Base-by-base conservation (phyloP, 2,329 filamentous ascomycete species). In the Exutisphaerella laricina region DNA sequence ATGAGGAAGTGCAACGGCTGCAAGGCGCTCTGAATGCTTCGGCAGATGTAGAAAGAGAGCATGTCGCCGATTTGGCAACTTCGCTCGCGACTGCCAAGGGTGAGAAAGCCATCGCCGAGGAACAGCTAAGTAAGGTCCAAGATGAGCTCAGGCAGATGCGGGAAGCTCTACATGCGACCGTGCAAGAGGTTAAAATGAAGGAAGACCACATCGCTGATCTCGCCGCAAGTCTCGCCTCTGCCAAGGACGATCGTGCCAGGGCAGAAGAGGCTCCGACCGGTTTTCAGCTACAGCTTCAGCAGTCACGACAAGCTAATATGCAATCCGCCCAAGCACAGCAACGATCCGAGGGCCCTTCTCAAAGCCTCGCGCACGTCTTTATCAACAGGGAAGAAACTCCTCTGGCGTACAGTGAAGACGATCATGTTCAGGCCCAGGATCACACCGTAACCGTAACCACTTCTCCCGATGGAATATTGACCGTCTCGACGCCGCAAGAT, bases 311-410 rank as follows among this genome's bases (percentile, higher is more conserved):
- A 12, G 20, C 33, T 12, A n/a, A 35, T 12, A 20, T 8, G 33
- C 17, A n/a, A 21, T 5, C 20, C 3, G 3, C 23, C 14, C 41
- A 39, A 29, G 16, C 37, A 21, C 28, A 34, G 17, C 23, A 37
- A 25, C 14, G 20, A 9, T 23, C 23, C n/a, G 33, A 31, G 28
- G 45, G 43, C 5, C 39, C 51, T 22, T 13, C 37, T 2, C 40
- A 31, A 22, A 47, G 49, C 9, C 23, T 54, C 12, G 26, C 42
- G 21, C 49, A 53, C 20, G 41, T 53, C 13, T 52, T 51, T 32
- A 43, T 54, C 33, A 53, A 53, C 26, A 45, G 39, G 12, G 43
- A 33, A 9, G 47, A 53, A 31, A 54, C 49, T 9, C 49, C 49
- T 5, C 39, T 51, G n/a, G 53, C 51, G 3, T 49, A 54, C 31